Base-by-base conservation (phyloP, 306 rosid genomes). In the Ceratonia siliqua region DNA sequence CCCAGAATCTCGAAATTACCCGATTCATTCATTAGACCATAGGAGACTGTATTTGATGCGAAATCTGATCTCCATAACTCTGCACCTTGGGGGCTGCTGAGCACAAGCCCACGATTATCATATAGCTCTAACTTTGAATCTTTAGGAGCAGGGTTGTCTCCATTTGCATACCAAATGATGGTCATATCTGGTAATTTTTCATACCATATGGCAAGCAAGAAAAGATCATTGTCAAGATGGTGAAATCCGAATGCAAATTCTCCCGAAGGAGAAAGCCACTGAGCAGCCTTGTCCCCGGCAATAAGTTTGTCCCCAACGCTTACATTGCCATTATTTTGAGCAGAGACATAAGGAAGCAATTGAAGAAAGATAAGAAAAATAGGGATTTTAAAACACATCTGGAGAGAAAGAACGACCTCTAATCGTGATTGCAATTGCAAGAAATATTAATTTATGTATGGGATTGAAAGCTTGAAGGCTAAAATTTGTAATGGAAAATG, bases 231-330 rank as follows among this genome's bases (percentile, higher is more conserved):
- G 0, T 32, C 46, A 46, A 68, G 73, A 11, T 50, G 27, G 36
- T 25, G 21, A 68, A 82, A 82, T 1, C 77, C 80, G 13, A 82
- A 82, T 15, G 82, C 80, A 73, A 82, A 82, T 50, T 82, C 80
- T 2, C 80, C 64, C 2, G 62, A 73, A 39, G 73, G 56, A 49
- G 85, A 77, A 35, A 82, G 42, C 82, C 79, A 82, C 2, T 8
- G 49, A 50, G 72, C 0, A 61, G 32, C 11, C 5, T 6, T 70
- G 15, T 48, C 54, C 3, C 72, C 65, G 1, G 82, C 79, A 17
- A 3, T 14, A 2, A 77, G 82, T 45, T 68, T 57, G 5, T 5
- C 35, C 2, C 79, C 79, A 48, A 72, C 68, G 11, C 13, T n/a
- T 8, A 68, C 13, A 4, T 15, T 39, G 20, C 20, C 74, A 18